Evolutionary conservation across 2,329 filamentous ascomycete genomes (phyloP).

Genomic region (Paraphoma chrysanthemicola): DNA sequence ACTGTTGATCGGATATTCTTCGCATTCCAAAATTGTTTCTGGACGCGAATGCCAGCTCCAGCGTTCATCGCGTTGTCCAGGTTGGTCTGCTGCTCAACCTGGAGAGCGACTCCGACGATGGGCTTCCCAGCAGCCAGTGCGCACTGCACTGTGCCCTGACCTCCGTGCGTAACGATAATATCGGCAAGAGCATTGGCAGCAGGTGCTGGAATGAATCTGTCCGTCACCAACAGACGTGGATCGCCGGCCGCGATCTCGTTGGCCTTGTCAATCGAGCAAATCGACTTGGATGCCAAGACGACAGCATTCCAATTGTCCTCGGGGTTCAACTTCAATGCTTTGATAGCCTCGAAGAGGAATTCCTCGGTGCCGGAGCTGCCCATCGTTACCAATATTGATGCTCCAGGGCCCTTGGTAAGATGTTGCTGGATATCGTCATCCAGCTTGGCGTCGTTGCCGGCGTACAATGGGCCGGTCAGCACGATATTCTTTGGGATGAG

Average conservation of each 20-base stretch:
- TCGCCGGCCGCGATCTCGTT: slow-evolving; percentile 30
- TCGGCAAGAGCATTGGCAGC: slow-evolving; percentile 39
- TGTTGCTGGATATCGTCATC: slow-evolving; percentile 36
- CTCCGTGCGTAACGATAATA: slow-evolving; percentile 38
- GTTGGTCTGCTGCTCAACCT: slow-evolving; percentile 44
- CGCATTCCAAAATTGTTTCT: slow-evolving; percentile 38
- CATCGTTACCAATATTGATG: slow-evolving; percentile 39
- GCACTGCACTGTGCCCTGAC: slow-evolving; percentile 42
- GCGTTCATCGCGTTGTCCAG: slow-evolving; percentile 44
- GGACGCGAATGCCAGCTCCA: slow-evolving; percentile 37
- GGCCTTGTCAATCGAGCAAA: slow-evolving; percentile 38
- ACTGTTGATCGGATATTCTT: slow-evolving; percentile 35
- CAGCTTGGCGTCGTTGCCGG: slow-evolving; percentile 26
- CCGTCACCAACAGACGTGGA: slow-evolving; percentile 35
- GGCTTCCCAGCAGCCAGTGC: slow-evolving; percentile 40
- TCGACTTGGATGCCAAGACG: slow-evolving; percentile 38
- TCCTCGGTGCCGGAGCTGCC: slow-evolving; percentile 41
- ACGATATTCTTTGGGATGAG: slow-evolving; percentile 39
- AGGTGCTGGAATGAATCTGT: slow-evolving; percentile 39
- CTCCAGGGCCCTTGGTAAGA: slow-evolving; percentile 28
- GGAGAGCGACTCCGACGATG: slow-evolving; percentile 39
- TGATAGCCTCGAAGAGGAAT: slow-evolving; percentile 41
- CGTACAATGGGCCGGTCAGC: slow-evolving; percentile 38
- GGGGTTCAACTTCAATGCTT: slow-evolving; percentile 30
- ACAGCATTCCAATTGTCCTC: slow-evolving; percentile 40